A percentile compares a stretch with the other conserved stretches of the same genome.
These are phyloP conservation scores for Vitis hybrid DNA, from an alignment of 177 flowering plant genomes.

Conservation along the genomic window DNA sequence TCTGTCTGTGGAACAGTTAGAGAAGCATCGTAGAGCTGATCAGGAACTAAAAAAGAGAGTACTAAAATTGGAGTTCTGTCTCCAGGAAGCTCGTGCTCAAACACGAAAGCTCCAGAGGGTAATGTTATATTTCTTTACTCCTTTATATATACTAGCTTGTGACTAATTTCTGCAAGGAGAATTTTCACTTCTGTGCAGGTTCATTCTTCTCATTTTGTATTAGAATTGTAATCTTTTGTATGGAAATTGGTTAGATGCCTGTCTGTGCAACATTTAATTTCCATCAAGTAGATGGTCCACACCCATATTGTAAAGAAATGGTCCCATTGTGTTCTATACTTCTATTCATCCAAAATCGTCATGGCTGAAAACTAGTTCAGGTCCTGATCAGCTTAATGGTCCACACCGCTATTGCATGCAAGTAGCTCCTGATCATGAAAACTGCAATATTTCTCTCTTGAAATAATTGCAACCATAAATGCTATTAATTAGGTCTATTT, in stretches of 20 bases:
- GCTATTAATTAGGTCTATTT: too few relatives aligned
- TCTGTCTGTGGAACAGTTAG: constrained; percentile 52
- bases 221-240: neutral
- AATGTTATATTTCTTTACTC: constrained; percentile 8
- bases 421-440: neutral
- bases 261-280: neutral
- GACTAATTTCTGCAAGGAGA: neutral
- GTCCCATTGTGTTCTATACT: neutral
- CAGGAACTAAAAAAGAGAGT: constrained; percentile 93
- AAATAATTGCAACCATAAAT: too few relatives aligned
- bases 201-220: neutral
- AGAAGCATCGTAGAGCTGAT: constrained; percentile 78
- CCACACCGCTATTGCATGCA: neutral
- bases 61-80: constrained; percentile 85
- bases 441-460: too few relatives aligned
- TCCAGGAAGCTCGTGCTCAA: constrained; percentile 94
- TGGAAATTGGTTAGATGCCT: neutral
- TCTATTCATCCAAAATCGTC: neutral
- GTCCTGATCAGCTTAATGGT: neutral
- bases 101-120: constrained; percentile 94
- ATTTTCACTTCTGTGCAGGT: neutral
- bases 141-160: neutral
- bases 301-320: neutral
- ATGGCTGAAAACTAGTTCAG: neutral
- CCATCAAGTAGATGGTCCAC: constrained; percentile 1